These are phyloP conservation scores for Carex pumila DNA, from an alignment of 176 grass and related monocot species.

Conservation along the genomic window DNA sequence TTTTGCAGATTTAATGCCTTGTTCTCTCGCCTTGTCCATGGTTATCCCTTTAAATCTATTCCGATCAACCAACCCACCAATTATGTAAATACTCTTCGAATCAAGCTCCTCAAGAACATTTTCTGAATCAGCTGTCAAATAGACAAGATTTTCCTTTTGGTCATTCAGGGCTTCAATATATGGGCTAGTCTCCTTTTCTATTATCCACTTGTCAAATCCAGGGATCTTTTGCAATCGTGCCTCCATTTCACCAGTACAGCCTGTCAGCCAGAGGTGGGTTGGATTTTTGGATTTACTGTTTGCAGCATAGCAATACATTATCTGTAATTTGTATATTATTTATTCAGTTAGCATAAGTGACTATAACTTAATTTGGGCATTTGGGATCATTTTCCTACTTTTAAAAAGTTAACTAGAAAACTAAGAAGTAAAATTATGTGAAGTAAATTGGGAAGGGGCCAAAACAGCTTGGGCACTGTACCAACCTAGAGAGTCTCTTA, in stretches of 20 bases:
- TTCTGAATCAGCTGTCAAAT: constrained; percentile 82
- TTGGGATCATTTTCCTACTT: background rate
- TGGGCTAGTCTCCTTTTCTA: constrained; percentile 66
- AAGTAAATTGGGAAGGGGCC: background rate
- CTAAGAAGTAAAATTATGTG: background rate
- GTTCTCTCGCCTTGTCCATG: constrained; percentile 70
- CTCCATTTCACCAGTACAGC: constrained; percentile 74
- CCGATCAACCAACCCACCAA: constrained; percentile 87
- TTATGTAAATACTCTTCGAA: constrained; percentile 78
- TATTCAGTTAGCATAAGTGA: background rate
- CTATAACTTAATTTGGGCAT: background rate
- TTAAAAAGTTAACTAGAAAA: background rate
- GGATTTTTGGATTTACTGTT: constrained; percentile 73
- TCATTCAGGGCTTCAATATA: constrained; percentile 83
- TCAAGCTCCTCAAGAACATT: constrained; percentile 80
- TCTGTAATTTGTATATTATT: constrained; percentile 40
- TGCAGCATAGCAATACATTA: constrained; percentile 97
- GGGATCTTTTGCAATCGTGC: constrained; percentile 59
- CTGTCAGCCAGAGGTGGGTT: constrained; percentile 88
- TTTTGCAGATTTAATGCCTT: constrained; percentile 85
- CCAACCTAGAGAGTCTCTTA: background rate
- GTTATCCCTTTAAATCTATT: constrained; percentile 89
- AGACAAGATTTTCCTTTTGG: constrained; percentile 63
- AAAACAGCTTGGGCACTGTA: too few species aligned
- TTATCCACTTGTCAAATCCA: constrained; percentile 80